These are phyloP conservation scores for Chionographis japonica DNA, from an alignment of 106 monocot genomes.

Conservation along the genomic window DNA sequence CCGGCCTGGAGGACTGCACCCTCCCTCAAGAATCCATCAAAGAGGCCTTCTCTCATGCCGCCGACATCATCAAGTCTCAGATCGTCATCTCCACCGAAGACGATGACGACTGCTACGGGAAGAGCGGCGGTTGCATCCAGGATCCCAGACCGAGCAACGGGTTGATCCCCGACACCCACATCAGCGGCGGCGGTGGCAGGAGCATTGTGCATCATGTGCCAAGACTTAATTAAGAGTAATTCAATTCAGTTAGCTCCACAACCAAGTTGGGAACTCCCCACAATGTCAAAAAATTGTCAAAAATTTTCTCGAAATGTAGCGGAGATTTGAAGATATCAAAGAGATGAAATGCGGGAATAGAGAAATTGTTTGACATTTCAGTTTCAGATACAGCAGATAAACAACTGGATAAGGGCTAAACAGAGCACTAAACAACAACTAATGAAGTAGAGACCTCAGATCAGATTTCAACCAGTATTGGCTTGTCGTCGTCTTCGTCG, in stretches of 20 bases:
- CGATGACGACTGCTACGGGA: slow-evolving; percentile 2
- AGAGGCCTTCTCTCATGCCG: slow-evolving; percentile 73
- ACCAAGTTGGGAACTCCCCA: too few species aligned
- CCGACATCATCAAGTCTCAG: slow-evolving; percentile 26
- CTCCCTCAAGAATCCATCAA: slow-evolving; percentile 71
- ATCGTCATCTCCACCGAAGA: slow-evolving; percentile 13
- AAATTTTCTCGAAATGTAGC: too few species aligned
- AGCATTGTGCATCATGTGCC: not conserved
- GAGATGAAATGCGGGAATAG: too few species aligned
- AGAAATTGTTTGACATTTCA: too few species aligned
- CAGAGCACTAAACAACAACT: too few species aligned
- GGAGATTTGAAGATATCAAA: too few species aligned
- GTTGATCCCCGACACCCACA: slow-evolving; percentile 15
- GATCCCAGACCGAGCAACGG: slow-evolving; percentile 34
- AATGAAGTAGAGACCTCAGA: slow-evolving; percentile 5
- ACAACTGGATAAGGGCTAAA: too few species aligned
- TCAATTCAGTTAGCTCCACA: too few species aligned
- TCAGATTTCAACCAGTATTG: slow-evolving; percentile 22
- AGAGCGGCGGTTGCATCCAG: slow-evolving; percentile 22
- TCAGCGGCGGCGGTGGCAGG: slow-evolving; percentile 9
- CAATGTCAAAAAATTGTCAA: too few species aligned
- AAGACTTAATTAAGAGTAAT: too few species aligned
- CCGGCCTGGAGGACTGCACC: slow-evolving; percentile 89
- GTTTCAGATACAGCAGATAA: too few species aligned
- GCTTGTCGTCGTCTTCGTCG: slow-evolving; percentile 5